A percentile compares a stretch with the other conserved stretches of the same genome.
Evolutionary conservation across 2,329 filamentous ascomycete species (phyloP).

Genomic region (Pseudocercospora pini-densiflorae): DNA sequence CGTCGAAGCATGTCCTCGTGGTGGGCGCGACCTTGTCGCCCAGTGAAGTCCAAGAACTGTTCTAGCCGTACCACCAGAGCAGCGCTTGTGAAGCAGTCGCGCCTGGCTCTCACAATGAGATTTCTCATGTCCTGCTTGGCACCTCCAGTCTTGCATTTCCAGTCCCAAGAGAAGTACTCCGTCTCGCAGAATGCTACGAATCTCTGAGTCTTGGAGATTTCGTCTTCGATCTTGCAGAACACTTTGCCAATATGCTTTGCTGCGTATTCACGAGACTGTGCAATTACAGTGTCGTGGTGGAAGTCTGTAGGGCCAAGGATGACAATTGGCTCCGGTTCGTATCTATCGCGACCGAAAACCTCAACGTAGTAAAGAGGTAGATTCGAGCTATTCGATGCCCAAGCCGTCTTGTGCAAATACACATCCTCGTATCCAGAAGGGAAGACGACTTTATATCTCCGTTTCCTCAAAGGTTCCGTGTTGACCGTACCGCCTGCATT

Average conservation of each 20-base stretch:
- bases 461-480: conserved; percentile 21
- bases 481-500: conserved; percentile 25
- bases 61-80: conserved; percentile 22
- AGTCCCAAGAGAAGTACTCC: conserved; percentile 30
- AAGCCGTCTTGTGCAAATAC: conserved; percentile 29
- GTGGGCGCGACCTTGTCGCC: conserved; percentile 5
- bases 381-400: conserved; percentile 13
- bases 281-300: conserved; percentile 7
- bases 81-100: conserved; percentile 14
- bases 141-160: conserved; percentile 25
- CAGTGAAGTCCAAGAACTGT: conserved; percentile 24
- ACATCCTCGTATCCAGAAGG: conserved; percentile 31
- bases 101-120: conserved; percentile 20
- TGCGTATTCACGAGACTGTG: conserved; percentile 18
- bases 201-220: conserved; percentile 21
- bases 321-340: conserved; percentile 29
- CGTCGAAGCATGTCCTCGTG: conserved; percentile 12
- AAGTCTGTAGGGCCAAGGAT: conserved; percentile 25
- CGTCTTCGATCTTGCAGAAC: conserved; percentile 21
- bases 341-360: conserved; percentile 20
- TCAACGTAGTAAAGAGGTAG: conserved; percentile 28
- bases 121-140: conserved; percentile 27
- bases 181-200: conserved; percentile 24
- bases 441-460: conserved; percentile 27
- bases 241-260: conserved; percentile 16